Base-by-base conservation (phyloP, 495 filamentous ascomycete genomes). In the Aspergillus olivimuriae region DNA sequence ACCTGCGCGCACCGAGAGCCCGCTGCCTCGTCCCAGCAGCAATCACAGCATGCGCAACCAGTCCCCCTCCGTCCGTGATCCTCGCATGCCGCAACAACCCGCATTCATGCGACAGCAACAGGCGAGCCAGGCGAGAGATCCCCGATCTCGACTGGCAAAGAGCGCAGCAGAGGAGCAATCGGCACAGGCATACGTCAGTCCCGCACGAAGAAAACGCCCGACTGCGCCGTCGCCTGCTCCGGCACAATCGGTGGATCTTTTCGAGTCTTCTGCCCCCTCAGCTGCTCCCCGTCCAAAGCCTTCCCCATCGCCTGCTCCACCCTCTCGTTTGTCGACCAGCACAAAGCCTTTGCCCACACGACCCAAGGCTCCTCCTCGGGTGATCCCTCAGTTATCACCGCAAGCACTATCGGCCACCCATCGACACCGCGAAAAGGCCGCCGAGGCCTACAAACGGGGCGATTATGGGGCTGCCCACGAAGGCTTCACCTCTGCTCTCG, bases 401-500 rank as follows among this genome's bases (percentile, higher is more conserved):
- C 72, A 77, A 35, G 82, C 82, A 2, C 75, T 95, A 5, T 68
- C 81, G 40, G 75, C 78, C 12, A 94, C 89, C 12, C 81, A 81
- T 33, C 70, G 77, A n/a, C 73, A 89, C 40, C 84, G 94, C 14
- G 73, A 81, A 41, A 80, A 81, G 40, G 94, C 90, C 21, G 83
- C 87, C 9, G 82, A 81, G 42, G 82, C 89, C 50, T 98, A 95
- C 72, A 97, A 95, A 63, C 80, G 86, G 18, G 92, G 92, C 24
- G 92, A 98, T 62, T 98, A 87, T 61, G 83, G 85, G 11, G 73
- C 81, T 3, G 94, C 92, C 0, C 86, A 95, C 50, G 75, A 80
- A 38, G 78, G 81, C 9, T 98, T 96, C 69, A 80, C 84, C 1
- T 70, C 77, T 26, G 86, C 92, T 2, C 76, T 97, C 6, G 57